Percentiles rank a stretch among this genome's conserved stretches.
These are phyloP conservation scores for Sordaria brevicollis DNA, from an alignment of 495 filamentous ascomycete genomes.

Conservation along the genomic window DNA sequence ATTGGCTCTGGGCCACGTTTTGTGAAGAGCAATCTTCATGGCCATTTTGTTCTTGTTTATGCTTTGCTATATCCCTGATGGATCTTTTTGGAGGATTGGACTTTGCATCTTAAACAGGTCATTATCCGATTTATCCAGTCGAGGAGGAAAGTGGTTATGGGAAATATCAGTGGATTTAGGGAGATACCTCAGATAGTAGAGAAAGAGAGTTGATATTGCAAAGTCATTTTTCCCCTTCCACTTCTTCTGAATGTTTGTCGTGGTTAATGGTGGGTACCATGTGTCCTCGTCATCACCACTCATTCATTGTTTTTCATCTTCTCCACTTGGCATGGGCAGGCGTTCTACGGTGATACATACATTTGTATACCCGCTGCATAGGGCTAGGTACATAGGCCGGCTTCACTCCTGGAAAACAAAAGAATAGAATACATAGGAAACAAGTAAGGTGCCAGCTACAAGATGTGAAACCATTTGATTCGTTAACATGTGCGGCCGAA, in stretches of 20 bases:
- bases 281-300: not conserved
- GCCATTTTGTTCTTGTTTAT: constrained; percentile 7
- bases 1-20: not conserved
- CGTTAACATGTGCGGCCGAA: not conserved
- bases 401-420: not conserved
- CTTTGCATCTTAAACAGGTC: not conserved
- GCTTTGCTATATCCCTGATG: not conserved
- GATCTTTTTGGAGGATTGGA: not conserved
- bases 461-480: not conserved
- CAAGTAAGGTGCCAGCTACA: not conserved
- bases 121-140: not conserved
- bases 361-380: not conserved
- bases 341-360: not conserved
- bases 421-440: not conserved
- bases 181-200: not conserved
- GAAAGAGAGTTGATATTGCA: not conserved
- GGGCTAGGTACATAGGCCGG: not conserved
- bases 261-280: not conserved
- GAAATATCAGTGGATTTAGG: not conserved
- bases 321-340: not conserved
- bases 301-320: not conserved
- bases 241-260: not conserved
- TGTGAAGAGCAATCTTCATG: not conserved
- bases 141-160: not conserved
- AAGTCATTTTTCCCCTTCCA: not conserved